Evolutionary conservation across 2,329 filamentous ascomycete species (phyloP).

Genomic region (Aureobasidium mangrovei): DNA sequence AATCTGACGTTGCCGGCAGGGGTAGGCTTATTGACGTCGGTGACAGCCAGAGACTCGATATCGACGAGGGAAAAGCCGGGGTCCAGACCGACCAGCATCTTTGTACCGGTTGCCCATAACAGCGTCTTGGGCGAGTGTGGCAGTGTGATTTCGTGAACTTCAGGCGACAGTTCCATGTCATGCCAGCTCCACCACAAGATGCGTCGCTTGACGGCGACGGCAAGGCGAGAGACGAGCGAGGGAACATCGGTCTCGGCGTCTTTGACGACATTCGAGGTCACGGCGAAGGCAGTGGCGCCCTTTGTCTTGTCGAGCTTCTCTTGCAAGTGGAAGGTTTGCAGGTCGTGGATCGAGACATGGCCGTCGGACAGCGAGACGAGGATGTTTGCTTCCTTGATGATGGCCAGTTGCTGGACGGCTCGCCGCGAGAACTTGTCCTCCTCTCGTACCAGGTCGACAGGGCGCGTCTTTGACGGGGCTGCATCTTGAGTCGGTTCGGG

Average conservation of each 20-base stretch:
- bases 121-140: conserved; percentile 78
- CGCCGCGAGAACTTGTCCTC: conserved; percentile 88
- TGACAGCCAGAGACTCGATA: conserved; percentile 61
- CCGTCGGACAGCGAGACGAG: conserved; percentile 87
- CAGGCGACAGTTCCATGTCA: conserved; percentile 73
- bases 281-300: conserved; percentile 81
- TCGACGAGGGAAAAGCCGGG: conserved; percentile 86
- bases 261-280: conserved; percentile 91
- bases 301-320: conserved; percentile 75
- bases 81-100: conserved; percentile 82
- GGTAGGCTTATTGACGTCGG: conserved; percentile 71
- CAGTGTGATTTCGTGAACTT: conserved; percentile 68
- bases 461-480: conserved; percentile 24
- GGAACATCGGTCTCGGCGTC: conserved; percentile 80
- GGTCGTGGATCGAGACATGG: conserved; percentile 80
- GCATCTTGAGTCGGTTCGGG: conserved; percentile 35
- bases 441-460: conserved; percentile 80
- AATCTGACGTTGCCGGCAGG: conserved; percentile 61
- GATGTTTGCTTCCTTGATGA: conserved; percentile 89
- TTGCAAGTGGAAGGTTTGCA: conserved; percentile 72
- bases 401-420: conserved; percentile 84
- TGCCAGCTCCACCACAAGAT: conserved; percentile 92
- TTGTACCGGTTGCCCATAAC: conserved; percentile 83
- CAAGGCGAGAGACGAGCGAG: conserved; percentile 83
- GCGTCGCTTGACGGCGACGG: conserved; percentile 85